These are phyloP conservation scores for Mallotus repandus DNA, from an alignment of 441 rosid species.

Conservation along the genomic window DNA sequence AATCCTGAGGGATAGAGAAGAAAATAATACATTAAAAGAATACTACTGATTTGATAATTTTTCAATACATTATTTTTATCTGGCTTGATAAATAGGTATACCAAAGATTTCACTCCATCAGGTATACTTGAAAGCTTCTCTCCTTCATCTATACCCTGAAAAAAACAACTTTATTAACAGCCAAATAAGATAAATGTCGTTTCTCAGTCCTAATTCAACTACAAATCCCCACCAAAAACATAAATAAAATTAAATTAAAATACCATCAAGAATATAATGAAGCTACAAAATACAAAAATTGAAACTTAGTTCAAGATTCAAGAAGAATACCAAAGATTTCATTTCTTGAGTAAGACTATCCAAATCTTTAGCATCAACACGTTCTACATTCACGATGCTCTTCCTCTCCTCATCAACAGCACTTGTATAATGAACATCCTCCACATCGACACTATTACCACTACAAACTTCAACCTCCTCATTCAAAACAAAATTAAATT, in stretches of 20 bases:
- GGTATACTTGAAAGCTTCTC: slow-evolving; percentile 11
- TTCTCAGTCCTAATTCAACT: neutral
- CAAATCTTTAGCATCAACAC: slow-evolving; percentile 26
- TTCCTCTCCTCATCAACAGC: neutral
- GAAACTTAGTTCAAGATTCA: neutral
- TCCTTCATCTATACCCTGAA: slow-evolving; percentile 17
- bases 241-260: no score
- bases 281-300: no score
- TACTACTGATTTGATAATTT: no score
- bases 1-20: slow-evolving; percentile 40
- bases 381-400: slow-evolving; percentile 6
- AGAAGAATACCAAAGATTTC: slow-evolving; percentile 52
- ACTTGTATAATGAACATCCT: neutral
- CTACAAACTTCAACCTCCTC: slow-evolving; percentile 16
- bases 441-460: slow-evolving; percentile 25
- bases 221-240: neutral
- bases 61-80: neutral
- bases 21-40: neutral
- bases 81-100: slow-evolving; percentile 4
- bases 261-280: no score
- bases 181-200: neutral
- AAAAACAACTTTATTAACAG: neutral
- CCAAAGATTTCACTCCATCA: slow-evolving; percentile 15
- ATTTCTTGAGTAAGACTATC: slow-evolving; percentile 35
- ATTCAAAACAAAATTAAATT: neutral